Percentiles rank a stretch among this genome's conserved stretches.
Evolutionary conservation across 306 rosid species (phyloP).

Genomic region (Medicago ruthenica): DNA sequence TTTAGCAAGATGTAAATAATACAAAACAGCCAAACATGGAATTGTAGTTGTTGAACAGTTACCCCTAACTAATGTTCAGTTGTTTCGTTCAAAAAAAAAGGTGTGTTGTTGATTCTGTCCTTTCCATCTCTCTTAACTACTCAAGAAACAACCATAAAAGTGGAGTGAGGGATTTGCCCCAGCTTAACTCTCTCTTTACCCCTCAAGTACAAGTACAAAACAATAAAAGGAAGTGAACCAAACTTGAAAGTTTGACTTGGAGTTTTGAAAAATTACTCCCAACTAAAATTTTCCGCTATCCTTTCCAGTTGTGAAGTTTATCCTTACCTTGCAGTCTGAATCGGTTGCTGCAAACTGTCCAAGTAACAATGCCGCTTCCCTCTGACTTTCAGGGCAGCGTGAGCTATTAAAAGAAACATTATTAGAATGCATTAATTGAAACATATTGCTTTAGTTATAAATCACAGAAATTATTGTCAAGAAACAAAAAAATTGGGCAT

Average conservation of each 20-base stretch:
- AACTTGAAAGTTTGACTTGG: constrained; percentile 17
- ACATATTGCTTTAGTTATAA: neutral
- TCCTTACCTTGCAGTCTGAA: constrained; percentile 91
- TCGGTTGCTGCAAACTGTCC: constrained; percentile 99
- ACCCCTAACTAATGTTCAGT: constrained; percentile 5
- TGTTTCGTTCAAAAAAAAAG: neutral
- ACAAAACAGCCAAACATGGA: constrained; percentile 28
- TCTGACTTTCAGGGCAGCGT: constrained; percentile 95
- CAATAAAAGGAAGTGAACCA: constrained; percentile 26
- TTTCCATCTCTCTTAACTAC: constrained; percentile 26
- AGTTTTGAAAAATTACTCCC: constrained; percentile 20
- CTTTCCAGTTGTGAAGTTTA: constrained; percentile 20
- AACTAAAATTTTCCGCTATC: constrained; percentile 7
- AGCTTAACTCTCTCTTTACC: neutral
- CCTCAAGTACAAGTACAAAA: constrained; percentile 23
- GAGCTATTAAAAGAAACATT: constrained; percentile 63
- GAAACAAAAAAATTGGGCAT: constrained; percentile 8
- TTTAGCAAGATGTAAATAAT: constrained; percentile 15
- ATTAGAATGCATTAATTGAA: constrained; percentile 35
- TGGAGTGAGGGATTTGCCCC: constrained; percentile 17
- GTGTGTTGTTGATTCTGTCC: neutral
- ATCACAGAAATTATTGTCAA: neutral
- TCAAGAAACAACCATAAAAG: constrained; percentile 26
- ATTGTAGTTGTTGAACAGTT: constrained; percentile 23
- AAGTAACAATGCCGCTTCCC: constrained; percentile 97